Evolutionary conservation across 225 moss, liverwort and hornwort genomes (phyloP), one percentile per base, ranked within the genome.

Genomic region (Pseudoscleropodium purum): DNA sequence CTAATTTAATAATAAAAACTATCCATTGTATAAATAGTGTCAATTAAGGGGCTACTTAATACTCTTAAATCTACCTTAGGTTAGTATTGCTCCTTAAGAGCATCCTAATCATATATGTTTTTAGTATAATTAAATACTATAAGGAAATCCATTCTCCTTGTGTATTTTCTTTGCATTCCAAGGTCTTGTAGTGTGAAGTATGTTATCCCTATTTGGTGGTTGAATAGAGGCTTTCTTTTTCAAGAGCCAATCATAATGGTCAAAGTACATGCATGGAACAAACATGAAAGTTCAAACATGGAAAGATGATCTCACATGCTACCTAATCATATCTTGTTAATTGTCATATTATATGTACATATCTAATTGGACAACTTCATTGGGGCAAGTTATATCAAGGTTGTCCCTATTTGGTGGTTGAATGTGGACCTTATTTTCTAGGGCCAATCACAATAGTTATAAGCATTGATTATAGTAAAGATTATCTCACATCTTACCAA

Each of bases 381-480:
- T 0, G 13, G 2, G 13, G 33, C 4, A 76, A 76, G 4, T 75
- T 49, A 4, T 51, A 0, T 51, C 1, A 45, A 14, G 3, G 1
- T 39, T 70, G 70, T 25, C 8, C 2, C 13, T 23, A n/a, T 39
- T 69, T n/a, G 37, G 37, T 37, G 2, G 7, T 69, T 69, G 23
- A 39, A 2, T 69, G 8, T 24, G 1, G 13, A 14, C 7, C 13
- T 4, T 37, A n/a, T 70, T 39, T 39, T 69, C 4, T 23, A 69
- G 7, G n/a, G 23, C 7, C 67, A 69, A 24, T 69, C 4, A 27
- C 23, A n/a, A 69, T 69, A n/a, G n/a, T n/a, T 7, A 69, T 4
- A n/a, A 1, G 69, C 7, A 69, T 24, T n/a, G 0, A 2, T 39
- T n/a, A 0, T 24, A 69, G 2, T 68, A 0, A 69, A 24, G 69